Percentiles rank a stretch among this genome's conserved stretches.
Conservation (phyloP, 148 eudicot species). For the Vaccinium vitisidaea region DNA sequence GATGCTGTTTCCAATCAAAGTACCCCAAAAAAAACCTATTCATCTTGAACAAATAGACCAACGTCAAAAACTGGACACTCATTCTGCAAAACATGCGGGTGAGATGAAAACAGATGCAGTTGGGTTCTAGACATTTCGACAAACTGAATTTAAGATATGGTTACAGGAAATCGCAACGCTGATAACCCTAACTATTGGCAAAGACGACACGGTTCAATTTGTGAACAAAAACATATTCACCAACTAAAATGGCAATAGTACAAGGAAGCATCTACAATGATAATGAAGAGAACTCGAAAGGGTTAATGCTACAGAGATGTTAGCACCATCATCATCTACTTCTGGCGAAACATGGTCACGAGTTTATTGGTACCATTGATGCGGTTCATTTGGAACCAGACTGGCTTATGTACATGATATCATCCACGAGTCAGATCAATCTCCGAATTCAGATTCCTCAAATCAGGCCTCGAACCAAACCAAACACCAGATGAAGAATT, state of each 20-base stretch:
- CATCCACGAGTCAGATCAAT: slow-evolving; percentile 51
- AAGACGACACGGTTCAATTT: background rate
- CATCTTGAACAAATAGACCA: background rate
- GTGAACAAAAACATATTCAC: background rate
- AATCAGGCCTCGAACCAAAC: slow-evolving; percentile 33
- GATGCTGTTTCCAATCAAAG: no score
- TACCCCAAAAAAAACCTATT: background rate
- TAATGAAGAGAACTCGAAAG: background rate
- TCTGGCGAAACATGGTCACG: slow-evolving; percentile 7
- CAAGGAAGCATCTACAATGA: background rate
- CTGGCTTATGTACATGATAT: slow-evolving; percentile 28
- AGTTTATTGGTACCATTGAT: slow-evolving; percentile 11
- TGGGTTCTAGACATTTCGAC: slow-evolving; percentile 2
- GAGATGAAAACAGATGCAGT: background rate
- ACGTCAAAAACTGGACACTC: background rate
- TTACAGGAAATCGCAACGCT: slow-evolving; percentile 8
- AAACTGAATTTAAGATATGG: background rate
- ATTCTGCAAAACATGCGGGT: background rate
- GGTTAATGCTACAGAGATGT: slow-evolving; percentile 17
- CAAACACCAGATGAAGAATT: slow-evolving; percentile 31
- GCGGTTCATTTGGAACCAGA: slow-evolving; percentile 22
- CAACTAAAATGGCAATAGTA: background rate
- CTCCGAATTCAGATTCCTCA: slow-evolving; percentile 34
- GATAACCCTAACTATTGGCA: background rate
- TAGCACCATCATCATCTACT: slow-evolving; percentile 29